Conservation (phyloP, 169 alveolate genomes). For the Amoebophrya sp. region DNA sequence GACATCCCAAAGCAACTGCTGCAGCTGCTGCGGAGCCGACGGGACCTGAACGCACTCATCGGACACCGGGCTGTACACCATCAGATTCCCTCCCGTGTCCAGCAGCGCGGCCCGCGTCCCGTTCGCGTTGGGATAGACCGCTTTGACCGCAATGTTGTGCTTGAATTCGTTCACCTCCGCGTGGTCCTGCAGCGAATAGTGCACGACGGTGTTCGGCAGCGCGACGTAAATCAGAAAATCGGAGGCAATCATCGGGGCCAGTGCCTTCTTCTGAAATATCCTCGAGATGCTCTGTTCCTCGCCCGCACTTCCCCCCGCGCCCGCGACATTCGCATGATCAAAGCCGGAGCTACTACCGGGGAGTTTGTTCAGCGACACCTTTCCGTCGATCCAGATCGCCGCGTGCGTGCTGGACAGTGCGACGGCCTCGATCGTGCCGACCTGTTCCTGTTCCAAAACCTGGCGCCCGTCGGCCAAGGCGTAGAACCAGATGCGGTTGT, state of each 20-base stretch:
- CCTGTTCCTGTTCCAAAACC: not conserved
- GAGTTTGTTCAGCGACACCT: not conserved
- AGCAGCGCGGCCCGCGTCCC: not conserved
- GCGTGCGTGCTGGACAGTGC: not conserved
- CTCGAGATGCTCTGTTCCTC: too few species aligned
- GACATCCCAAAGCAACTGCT: not conserved
- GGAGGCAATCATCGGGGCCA: not conserved
- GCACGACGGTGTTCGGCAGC: not conserved
- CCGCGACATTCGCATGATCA: too few species aligned
- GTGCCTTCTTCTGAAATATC: not conserved
- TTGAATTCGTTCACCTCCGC: not conserved
- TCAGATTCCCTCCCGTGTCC: not conserved
- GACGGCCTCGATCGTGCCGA: not conserved
- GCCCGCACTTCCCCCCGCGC: not conserved
- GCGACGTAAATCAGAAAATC: not conserved
- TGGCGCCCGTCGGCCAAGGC: not conserved
- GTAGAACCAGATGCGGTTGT: conserved; percentile 48
- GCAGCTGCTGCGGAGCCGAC: not conserved
- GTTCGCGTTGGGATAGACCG: not conserved
- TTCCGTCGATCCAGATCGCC: not conserved
- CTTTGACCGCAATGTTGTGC: not conserved
- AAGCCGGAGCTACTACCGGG: not conserved
- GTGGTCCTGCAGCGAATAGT: not conserved
- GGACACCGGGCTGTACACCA: not conserved
- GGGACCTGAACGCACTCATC: not conserved